Conservation (phyloP, 257 asterid genomes). For the Ilex aquifolium region DNA sequence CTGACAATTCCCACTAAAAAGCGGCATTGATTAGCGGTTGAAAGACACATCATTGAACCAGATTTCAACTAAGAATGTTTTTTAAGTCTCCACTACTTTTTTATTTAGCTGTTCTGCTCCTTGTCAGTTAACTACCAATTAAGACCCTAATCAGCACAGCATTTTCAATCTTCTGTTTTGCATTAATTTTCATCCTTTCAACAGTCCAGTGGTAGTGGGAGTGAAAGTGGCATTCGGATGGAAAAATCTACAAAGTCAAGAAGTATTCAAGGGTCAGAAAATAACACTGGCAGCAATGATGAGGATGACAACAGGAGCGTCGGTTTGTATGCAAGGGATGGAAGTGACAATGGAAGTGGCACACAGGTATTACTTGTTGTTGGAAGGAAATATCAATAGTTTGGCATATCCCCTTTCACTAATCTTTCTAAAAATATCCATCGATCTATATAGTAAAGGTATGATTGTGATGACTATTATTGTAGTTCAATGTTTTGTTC, state of each 20-base stretch:
- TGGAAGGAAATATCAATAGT: neutral
- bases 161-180: neutral
- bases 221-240: slow-evolving; percentile 42
- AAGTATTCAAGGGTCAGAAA: slow-evolving; percentile 27
- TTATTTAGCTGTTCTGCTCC: too few relatives aligned
- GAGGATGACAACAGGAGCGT: slow-evolving; percentile 37
- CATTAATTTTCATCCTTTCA: slow-evolving; percentile 7
- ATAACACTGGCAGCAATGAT: slow-evolving; percentile 27
- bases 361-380: slow-evolving; percentile 30
- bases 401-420: neutral
- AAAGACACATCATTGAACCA: neutral
- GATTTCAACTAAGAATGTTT: too few relatives aligned
- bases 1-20: too few relatives aligned
- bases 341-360: slow-evolving; percentile 49
- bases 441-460: neutral
- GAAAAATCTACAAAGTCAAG: slow-evolving; percentile 31
- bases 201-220: slow-evolving; percentile 50
- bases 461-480: too few relatives aligned
- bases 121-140: too few relatives aligned
- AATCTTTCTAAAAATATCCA: neutral
- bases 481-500: too few relatives aligned
- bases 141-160: too few relatives aligned
- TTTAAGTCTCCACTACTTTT: too few relatives aligned
- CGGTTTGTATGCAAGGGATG: slow-evolving; percentile 26
- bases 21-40: neutral